These are phyloP conservation scores for Calocybe cyanea DNA, from an alignment of 768 basidiomycete genomes.

Conservation along the genomic window DNA sequence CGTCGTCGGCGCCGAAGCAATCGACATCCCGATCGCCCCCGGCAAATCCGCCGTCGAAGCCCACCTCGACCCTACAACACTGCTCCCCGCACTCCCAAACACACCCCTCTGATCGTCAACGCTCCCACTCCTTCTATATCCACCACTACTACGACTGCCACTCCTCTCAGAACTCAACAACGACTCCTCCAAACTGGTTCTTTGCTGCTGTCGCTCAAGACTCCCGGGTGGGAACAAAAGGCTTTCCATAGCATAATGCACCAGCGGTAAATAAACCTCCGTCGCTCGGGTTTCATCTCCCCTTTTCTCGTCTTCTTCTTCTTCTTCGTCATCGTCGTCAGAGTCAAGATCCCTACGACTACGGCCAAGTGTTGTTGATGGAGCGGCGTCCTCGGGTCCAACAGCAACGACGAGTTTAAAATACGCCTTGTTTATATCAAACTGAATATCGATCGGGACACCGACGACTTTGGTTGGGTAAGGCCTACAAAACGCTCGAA, in stretches of 20 bases:
- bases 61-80: conserved; percentile 14
- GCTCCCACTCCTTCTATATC: conserved; percentile 9
- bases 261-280: conserved; percentile 87
- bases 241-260: conserved; percentile 69
- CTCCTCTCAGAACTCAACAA: not conserved
- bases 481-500: conserved; percentile 81
- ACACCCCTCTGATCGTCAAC: conserved; percentile 16
- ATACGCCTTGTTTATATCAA: conserved; percentile 66
- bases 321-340: conserved; percentile 24
- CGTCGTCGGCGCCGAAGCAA: too few species aligned
- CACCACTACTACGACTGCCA: conserved; percentile 6
- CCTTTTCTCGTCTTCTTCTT: not conserved
- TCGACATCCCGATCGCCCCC: conserved; percentile 1
- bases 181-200: too few species aligned
- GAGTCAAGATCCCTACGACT: conserved; percentile 3
- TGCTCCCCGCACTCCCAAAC: conserved; percentile 10
- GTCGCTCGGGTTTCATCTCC: conserved; percentile 59
- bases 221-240: conserved; percentile 2
- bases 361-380: not conserved
- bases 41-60: conserved; percentile 13
- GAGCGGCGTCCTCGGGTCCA: conserved; percentile 47
- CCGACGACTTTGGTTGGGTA: conserved; percentile 80
- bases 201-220: too few species aligned
- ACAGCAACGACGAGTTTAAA: conserved; percentile 73
- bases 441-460: conserved; percentile 56